Conservation (phyloP, 257 asterid genomes). For the Plectranthus barbatus region DNA sequence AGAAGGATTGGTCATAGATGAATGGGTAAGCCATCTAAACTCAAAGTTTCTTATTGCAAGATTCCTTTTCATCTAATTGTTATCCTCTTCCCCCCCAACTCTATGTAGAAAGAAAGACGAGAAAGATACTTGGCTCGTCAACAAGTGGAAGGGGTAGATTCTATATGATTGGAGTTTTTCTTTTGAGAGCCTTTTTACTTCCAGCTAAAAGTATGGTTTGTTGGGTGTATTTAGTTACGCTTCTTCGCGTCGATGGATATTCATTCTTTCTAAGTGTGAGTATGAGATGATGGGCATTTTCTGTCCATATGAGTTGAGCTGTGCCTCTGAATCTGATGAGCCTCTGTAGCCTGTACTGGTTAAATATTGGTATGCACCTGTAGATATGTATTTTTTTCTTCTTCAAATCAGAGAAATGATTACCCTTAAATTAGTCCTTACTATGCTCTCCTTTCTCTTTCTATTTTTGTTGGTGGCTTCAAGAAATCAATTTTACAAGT, state of each 20-base stretch:
- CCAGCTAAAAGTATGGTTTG: neutral
- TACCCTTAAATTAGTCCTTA: too few species aligned
- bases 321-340: conserved; percentile 17
- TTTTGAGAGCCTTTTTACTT: conserved; percentile 3
- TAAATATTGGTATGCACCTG: conserved; percentile 19
- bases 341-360: conserved; percentile 11
- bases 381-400: conserved; percentile 25
- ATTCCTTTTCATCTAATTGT: neutral
- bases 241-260: conserved; percentile 2
- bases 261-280: conserved; percentile 9
- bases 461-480: neutral
- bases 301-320: conserved; percentile 5
- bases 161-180: conserved; percentile 32
- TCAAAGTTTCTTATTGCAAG: neutral
- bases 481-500: too few species aligned
- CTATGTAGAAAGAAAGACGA: conserved; percentile 83
- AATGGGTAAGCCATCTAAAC: conserved; percentile 54
- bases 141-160: conserved; percentile 73
- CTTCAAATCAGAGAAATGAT: conserved; percentile 10
- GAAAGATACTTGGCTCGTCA: conserved; percentile 91
- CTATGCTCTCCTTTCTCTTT: neutral
- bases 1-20: conserved; percentile 91
- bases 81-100: neutral
- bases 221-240: conserved; percentile 21
- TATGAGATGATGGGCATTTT: conserved; percentile 9